Conservation (phyloP, 306 rosid genomes). For the Rosa lucieae region DNA sequence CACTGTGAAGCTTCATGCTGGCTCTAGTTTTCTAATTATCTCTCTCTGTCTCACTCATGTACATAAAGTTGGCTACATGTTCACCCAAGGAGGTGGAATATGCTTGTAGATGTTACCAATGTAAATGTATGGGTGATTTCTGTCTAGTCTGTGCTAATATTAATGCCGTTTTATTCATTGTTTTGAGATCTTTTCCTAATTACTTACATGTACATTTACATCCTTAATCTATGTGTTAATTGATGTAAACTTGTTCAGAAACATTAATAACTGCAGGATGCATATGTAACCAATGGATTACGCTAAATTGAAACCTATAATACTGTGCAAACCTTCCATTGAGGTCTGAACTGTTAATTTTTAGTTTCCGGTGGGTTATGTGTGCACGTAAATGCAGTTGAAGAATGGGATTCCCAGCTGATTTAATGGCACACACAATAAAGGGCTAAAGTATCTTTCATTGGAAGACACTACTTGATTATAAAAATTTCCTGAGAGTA, state of each 20-base stretch:
- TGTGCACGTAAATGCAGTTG: background rate
- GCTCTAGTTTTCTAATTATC: background rate
- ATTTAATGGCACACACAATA: background rate
- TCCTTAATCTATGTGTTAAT: background rate
- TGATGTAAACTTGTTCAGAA: background rate
- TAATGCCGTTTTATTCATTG: background rate
- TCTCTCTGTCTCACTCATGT: background rate
- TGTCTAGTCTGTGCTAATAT: background rate
- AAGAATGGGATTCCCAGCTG: background rate
- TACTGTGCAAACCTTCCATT: background rate
- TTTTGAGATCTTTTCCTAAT: background rate
- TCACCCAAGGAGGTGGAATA: too few relatives aligned
- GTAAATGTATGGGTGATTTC: background rate
- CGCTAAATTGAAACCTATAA: background rate
- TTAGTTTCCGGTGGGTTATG: background rate
- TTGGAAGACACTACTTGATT: background rate
- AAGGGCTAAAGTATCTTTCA: background rate
- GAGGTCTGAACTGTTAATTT: background rate
- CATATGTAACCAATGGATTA: background rate
- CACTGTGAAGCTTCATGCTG: background rate
- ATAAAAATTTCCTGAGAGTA: background rate
- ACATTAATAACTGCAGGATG: background rate
- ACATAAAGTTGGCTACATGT: background rate
- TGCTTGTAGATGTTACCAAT: background rate
- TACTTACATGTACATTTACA: background rate